phyloP scores from a whole-genome alignment of 805 yeast species.

The Nadsonia fulvescens region DNA sequence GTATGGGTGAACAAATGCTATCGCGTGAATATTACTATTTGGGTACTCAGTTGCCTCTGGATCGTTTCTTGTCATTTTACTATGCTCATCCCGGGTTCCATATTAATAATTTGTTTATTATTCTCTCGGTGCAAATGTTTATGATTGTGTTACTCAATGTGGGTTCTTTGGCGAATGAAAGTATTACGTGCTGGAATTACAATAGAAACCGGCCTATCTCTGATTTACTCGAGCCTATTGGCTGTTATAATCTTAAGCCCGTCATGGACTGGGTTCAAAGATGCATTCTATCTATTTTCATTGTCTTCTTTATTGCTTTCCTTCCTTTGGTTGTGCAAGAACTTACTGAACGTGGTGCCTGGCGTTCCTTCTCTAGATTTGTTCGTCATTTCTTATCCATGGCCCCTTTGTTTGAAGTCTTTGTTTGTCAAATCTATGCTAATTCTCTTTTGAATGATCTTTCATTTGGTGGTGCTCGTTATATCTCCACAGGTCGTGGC shows the following conservation, averaged over 20 bases:
- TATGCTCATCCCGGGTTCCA: conserved; percentile 97
- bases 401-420: conserved; percentile 86
- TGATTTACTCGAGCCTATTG: conserved; percentile 55
- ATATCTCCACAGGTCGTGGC: conserved; percentile 86
- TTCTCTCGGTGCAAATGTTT: conserved; percentile 72
- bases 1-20: conserved; percentile 93
- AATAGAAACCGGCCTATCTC: conserved; percentile 52
- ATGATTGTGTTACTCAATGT: conserved; percentile 53
- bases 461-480: conserved; percentile 80
- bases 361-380: conserved; percentile 56
- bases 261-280: conserved; percentile 81
- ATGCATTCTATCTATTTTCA: conserved; percentile 75
- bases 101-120: conserved; percentile 73
- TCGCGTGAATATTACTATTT: conserved; percentile 83
- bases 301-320: conserved; percentile 84
- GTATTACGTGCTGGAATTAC: conserved; percentile 43
- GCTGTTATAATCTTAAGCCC: conserved; percentile 74
- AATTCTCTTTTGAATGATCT: conserved; percentile 57
- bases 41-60: conserved; percentile 79
- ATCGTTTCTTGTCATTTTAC: conserved; percentile 77
- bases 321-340: conserved; percentile 80
- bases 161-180: conserved; percentile 64
- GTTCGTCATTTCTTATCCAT: conserved; percentile 61
- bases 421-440: conserved; percentile 86
- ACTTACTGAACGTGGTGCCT: conserved; percentile 64